phyloP scores from a whole-genome alignment of 805 yeast genomes.

The Lachancea lanzarotensis region DNA sequence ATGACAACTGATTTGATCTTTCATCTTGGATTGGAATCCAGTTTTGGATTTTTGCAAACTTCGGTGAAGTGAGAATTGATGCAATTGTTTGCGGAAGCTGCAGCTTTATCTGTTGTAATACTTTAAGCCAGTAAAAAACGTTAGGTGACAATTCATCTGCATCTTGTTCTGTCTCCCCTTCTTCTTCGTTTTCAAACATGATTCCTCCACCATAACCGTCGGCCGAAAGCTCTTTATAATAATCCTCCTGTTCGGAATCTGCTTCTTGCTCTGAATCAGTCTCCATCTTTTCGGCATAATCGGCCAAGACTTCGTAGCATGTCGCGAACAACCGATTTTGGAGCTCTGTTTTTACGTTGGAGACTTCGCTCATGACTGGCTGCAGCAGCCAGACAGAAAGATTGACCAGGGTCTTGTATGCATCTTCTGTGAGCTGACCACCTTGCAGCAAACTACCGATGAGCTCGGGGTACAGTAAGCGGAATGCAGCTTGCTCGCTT shows the following conservation, averaged over 20 bases:
- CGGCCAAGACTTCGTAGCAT: constrained; percentile 1
- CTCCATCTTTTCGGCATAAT: not conserved
- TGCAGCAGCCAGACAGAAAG: constrained; percentile 7
- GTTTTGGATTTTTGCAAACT: not conserved
- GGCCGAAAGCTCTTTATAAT: constrained; percentile 15
- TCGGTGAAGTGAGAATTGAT: not conserved
- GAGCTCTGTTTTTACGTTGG: not conserved
- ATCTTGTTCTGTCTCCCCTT: not conserved
- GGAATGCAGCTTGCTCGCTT: not conserved
- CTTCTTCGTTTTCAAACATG: constrained; percentile 1
- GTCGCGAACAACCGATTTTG: not conserved
- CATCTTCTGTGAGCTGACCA: not conserved
- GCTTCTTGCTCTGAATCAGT: constrained; percentile 2
- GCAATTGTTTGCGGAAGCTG: not conserved
- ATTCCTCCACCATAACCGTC: constrained; percentile 10
- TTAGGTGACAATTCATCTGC: not conserved
- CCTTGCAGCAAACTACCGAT: not conserved
- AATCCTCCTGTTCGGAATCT: constrained; percentile 21
- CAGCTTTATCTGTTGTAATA: not conserved
- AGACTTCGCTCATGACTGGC: constrained; percentile 1
- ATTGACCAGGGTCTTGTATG: not conserved
- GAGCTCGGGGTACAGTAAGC: constrained; percentile 1
- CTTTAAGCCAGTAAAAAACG: not conserved
- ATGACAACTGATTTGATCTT: not conserved
- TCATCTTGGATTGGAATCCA: not conserved